Base-by-base conservation (phyloP, 2,329 filamentous ascomycete genomes). In the Xylariaceae sp. region DNA sequence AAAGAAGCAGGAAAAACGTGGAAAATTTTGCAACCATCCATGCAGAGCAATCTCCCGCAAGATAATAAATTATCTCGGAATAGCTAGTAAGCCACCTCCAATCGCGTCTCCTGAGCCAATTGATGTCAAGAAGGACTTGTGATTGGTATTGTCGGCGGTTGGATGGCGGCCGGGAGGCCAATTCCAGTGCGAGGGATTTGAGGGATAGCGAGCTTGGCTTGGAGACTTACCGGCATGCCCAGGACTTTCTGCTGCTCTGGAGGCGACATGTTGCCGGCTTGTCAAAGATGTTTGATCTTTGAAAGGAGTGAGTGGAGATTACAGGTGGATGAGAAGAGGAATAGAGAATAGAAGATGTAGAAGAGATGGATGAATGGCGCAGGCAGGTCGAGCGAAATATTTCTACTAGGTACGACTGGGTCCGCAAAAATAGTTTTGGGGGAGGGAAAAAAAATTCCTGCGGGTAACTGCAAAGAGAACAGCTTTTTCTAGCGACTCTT, bases 231-330 rank as follows among this genome's bases (percentile, higher is more conserved):
- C 75, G 83, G 83, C 82, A 88, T 87, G 82, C 85, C 85, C 81
- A 87, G 71, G 71, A 88, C 79, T 75, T 78, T 82, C 67, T 79
- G 76, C 71, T 83, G 77, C 64, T 83, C 76, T 70, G 78, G 76
- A 68, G 72, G 65, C 75, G 81, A 77, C 82, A 85, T 86, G 71
- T 74, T 83, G 77, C 72, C 73, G 71, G 71, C 68, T 73, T 73
- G 73, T 77, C 73, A 75, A 75, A 75, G 70, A 74, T 73, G 67
- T 74, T 67, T 67, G 70, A 72, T 64, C 62, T 65, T 66, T 66
- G 64, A 75, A 69, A 82, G 75, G 75, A 83, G 73, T 80, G 83
- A 86, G 83, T 79, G 83, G 83, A 85, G 83, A 85, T 81, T 75
- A 68, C 67, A 68, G 68, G 70, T 75, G 50, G 56, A 53, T 20